A percentile compares a stretch with the other conserved stretches of the same genome.
These are phyloP conservation scores for Dentipellis sp. DNA, from an alignment of 768 basidiomycete species.

Conservation along the genomic window DNA sequence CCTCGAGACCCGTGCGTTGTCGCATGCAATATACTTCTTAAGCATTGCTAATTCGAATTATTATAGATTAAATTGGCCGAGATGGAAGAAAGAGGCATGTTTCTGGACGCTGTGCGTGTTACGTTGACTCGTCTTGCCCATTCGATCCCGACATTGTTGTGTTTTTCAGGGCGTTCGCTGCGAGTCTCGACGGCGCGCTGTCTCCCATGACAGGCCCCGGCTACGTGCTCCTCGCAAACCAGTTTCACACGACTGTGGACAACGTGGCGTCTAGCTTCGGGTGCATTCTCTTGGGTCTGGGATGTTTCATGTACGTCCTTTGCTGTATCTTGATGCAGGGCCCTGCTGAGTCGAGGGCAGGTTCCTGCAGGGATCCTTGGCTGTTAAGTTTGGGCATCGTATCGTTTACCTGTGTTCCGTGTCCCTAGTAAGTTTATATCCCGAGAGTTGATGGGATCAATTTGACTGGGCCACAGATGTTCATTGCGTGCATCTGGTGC, in stretches of 20 bases:
- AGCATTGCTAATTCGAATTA: background rate
- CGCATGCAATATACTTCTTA: background rate
- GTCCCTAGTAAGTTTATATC: slow-evolving; percentile 21
- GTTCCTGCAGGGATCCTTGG: slow-evolving; percentile 29
- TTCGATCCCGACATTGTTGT: background rate
- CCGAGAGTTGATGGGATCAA: background rate
- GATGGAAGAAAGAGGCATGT: slow-evolving; percentile 36
- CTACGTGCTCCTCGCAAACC: slow-evolving; percentile 30
- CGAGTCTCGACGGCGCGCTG: slow-evolving; percentile 32
- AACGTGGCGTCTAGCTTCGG: slow-evolving; percentile 35
- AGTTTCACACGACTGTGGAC: slow-evolving; percentile 33
- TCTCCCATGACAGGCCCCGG: slow-evolving; percentile 35
- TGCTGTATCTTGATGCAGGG: background rate
- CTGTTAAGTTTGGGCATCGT: slow-evolving; percentile 36
- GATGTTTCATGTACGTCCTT: slow-evolving; percentile 29
- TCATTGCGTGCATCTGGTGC: slow-evolving; percentile 36
- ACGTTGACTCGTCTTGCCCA: background rate
- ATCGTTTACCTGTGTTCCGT: slow-evolving; percentile 35
- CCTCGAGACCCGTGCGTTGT: slow-evolving; percentile 30
- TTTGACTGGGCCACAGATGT: slow-evolving; percentile 23
- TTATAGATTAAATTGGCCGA: slow-evolving; percentile 33
- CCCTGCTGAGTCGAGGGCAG: slow-evolving; percentile 10
- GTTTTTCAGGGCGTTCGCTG: slow-evolving; percentile 26
- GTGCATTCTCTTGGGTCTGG: slow-evolving; percentile 30
- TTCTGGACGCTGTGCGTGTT: slow-evolving; percentile 32